A percentile compares a stretch with the other conserved stretches of the same genome.
Conservation (phyloP, 805 yeast species). For the Monosporozyma solicola region DNA sequence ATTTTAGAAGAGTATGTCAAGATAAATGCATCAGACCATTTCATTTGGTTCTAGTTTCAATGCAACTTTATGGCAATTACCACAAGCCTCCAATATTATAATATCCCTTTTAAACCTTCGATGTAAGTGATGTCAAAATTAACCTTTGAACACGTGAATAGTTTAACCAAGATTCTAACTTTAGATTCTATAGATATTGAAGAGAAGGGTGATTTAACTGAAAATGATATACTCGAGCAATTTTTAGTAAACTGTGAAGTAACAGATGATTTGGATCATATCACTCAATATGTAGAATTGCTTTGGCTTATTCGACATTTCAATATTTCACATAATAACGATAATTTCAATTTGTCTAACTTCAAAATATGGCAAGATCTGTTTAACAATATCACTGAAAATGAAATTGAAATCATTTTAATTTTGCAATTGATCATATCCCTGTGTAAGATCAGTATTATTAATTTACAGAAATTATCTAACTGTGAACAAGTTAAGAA, state of each 20-base stretch:
- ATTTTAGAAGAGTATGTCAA: neutral
- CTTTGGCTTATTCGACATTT: conserved; percentile 11
- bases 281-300: conserved; percentile 15
- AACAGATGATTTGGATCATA: neutral
- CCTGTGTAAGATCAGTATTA: conserved; percentile 14
- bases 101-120: neutral
- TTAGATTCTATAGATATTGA: neutral
- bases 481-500: neutral
- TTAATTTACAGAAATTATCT: conserved; percentile 18
- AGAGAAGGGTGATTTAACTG: neutral
- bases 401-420: neutral
- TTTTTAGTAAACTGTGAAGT: neutral
- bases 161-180: neutral
- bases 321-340: conserved; percentile 11
- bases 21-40: neutral
- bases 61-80: neutral
- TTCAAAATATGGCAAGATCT: conserved; percentile 10
- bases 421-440: conserved; percentile 18
- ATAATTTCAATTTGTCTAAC: conserved; percentile 11
- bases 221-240: neutral
- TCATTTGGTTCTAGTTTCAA: neutral
- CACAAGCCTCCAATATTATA: neutral
- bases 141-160: neutral
- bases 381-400: conserved; percentile 1
- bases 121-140: neutral